Conservation (phyloP, 148 eudicot species). For the Cornus kousa region DNA sequence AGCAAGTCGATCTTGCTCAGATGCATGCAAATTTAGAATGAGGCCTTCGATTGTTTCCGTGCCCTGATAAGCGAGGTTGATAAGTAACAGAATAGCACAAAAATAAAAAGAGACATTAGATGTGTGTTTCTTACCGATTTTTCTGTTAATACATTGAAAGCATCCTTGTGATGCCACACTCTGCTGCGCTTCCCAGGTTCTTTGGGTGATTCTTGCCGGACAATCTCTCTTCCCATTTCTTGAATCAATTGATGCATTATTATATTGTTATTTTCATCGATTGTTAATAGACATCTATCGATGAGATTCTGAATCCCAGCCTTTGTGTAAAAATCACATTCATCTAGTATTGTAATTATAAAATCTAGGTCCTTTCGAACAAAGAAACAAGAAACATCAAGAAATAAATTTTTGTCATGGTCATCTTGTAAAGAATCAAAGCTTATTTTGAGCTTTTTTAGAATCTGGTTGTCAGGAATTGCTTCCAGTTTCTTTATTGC, state of each 20-base stretch:
- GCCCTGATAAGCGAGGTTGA: neutral
- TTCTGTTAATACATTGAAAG: neutral
- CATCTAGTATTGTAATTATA: neutral
- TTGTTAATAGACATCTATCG: constrained; percentile 1
- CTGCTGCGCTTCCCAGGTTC: constrained; percentile 1
- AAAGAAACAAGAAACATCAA: constrained; percentile 20
- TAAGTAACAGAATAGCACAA: neutral
- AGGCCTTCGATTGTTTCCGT: neutral
- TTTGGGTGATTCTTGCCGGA: neutral
- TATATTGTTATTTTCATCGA: neutral
- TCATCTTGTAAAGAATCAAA: constrained; percentile 14
- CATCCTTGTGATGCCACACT: neutral
- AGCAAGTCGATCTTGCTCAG: no score
- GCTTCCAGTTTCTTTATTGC: constrained; percentile 3
- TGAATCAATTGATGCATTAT: neutral
- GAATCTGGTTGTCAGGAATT: neutral
- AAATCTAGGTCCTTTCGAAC: constrained; percentile 12
- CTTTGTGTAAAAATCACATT: constrained; percentile 6
- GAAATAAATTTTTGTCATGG: constrained; percentile 17
- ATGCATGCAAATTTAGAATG: neutral
- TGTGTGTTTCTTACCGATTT: neutral
- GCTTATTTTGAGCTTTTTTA: constrained; percentile 3
- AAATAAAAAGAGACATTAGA: neutral
- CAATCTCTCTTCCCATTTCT: neutral
- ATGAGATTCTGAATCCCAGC: neutral